A percentile compares a stretch with the other conserved stretches of the same genome.
phyloP scores from a whole-genome alignment of 306 rosid genomes.

The Parietaria judaica region DNA sequence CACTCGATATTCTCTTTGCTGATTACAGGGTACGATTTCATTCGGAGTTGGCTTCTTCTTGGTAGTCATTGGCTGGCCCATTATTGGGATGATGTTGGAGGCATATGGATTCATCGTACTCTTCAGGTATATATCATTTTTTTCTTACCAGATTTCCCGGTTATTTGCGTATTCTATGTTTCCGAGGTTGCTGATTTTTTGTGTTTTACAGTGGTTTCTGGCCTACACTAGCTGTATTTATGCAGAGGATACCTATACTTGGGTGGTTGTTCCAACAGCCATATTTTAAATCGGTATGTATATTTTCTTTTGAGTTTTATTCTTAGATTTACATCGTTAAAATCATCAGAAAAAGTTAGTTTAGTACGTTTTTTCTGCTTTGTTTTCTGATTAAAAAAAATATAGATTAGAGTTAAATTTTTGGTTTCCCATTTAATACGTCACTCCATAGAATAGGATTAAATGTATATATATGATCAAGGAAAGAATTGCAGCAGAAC shows the following conservation, averaged over 20 bases:
- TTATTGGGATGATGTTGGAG: conserved; percentile 89
- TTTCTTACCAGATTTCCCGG: conserved; percentile 2
- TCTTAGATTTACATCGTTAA: background rate
- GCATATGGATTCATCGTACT: conserved; percentile 80
- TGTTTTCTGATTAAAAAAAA: too few relatives aligned
- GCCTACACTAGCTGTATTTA: conserved; percentile 92
- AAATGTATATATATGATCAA: too few relatives aligned
- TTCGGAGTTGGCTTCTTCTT: conserved; percentile 84
- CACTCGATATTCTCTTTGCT: background rate
- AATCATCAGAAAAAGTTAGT: too few relatives aligned
- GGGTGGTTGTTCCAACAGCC: conserved; percentile 96
- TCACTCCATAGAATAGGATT: too few relatives aligned
- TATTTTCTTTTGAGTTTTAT: conserved; percentile 1
- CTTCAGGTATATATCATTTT: conserved; percentile 56
- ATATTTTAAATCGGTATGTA: conserved; percentile 69
- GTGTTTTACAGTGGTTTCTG: conserved; percentile 80
- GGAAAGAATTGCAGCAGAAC: too few relatives aligned
- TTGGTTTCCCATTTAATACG: too few relatives aligned
- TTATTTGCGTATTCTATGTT: conserved; percentile 3
- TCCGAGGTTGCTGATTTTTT: conserved; percentile 27
- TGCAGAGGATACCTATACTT: conserved; percentile 87
- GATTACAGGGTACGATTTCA: conserved; percentile 77
- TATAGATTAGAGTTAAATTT: too few relatives aligned
- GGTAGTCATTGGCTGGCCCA: conserved; percentile 93
- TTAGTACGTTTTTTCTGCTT: too few relatives aligned